These are phyloP conservation scores for Apiospora saccharicola DNA, from an alignment of 2,329 filamentous ascomycete genomes.

Conservation along the genomic window DNA sequence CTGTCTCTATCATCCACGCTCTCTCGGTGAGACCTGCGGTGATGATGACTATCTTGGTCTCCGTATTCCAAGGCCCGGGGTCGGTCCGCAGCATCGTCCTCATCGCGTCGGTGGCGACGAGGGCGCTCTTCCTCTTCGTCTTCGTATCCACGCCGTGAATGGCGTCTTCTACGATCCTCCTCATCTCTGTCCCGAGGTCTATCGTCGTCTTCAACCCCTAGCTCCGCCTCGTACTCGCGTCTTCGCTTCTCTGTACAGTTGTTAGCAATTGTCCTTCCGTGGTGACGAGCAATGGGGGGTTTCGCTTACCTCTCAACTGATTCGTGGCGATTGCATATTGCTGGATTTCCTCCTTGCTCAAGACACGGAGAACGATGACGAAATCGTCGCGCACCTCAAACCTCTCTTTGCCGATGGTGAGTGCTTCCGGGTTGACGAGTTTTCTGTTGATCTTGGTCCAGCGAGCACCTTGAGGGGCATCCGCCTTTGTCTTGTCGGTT, in stretches of 20 bases:
- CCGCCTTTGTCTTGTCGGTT: slow-evolving; percentile 76
- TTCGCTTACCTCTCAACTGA: slow-evolving; percentile 75
- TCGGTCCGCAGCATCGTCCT: slow-evolving; percentile 6
- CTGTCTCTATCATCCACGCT: slow-evolving; percentile 17
- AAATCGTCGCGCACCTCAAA: slow-evolving; percentile 93
- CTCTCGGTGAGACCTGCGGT: slow-evolving; percentile 7
- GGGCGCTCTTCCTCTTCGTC: slow-evolving; percentile 42
- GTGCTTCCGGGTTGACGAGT: slow-evolving; percentile 87
- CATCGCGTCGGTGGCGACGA: slow-evolving; percentile 27
- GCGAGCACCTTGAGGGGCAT: slow-evolving; percentile 79
- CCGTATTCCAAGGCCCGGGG: slow-evolving; percentile 24
- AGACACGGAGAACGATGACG: slow-evolving; percentile 88
- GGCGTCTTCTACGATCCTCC: slow-evolving; percentile 40
- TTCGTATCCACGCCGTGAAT: slow-evolving; percentile 40
- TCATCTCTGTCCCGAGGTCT: slow-evolving; percentile 40
- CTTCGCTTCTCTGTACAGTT: slow-evolving; percentile 45
- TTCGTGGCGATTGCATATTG: slow-evolving; percentile 83
- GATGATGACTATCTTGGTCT: background rate
- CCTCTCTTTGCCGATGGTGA: slow-evolving; percentile 86
- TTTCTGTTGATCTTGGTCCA: slow-evolving; percentile 94
- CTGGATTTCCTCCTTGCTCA: slow-evolving; percentile 90
- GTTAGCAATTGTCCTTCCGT: background rate
- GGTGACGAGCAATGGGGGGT: slow-evolving; percentile 32
- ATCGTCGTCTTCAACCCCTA: slow-evolving; percentile 28
- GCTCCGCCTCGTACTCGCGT: slow-evolving; percentile 49